These are phyloP conservation scores for Jamesozyma hellenica DNA, from an alignment of 805 yeast genomes.

Conservation along the genomic window DNA sequence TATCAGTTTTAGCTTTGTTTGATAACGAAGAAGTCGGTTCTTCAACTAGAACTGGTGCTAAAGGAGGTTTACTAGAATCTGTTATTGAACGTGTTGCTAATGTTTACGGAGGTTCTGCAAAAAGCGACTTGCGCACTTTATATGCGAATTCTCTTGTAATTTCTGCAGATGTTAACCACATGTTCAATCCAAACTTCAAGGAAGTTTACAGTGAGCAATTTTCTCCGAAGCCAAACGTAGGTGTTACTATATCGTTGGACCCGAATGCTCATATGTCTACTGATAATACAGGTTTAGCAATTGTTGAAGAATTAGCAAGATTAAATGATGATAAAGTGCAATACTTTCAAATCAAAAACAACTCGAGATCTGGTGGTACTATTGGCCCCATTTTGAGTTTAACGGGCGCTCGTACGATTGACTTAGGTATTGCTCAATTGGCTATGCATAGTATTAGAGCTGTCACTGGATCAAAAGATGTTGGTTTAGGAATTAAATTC, in stretches of 20 bases:
- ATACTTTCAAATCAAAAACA: constrained; percentile 80
- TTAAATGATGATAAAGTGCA: constrained; percentile 57
- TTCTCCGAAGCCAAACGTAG: constrained; percentile 71
- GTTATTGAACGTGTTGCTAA: constrained; percentile 47
- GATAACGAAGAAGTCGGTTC: constrained; percentile 85
- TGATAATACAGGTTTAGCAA: constrained; percentile 60
- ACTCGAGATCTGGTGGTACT: constrained; percentile 78
- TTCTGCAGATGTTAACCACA: constrained; percentile 79
- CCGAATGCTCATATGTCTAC: constrained; percentile 81
- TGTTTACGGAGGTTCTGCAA: constrained; percentile 10
- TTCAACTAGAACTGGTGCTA: constrained; percentile 69
- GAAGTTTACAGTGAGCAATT: constrained; percentile 66
- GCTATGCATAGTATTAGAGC: constrained; percentile 86
- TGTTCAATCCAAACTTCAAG: constrained; percentile 68
- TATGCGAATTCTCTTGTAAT: constrained; percentile 71
- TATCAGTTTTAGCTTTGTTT: constrained; percentile 53
- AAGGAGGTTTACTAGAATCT: constrained; percentile 62
- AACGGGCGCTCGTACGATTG: constrained; percentile 69
- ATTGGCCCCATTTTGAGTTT: constrained; percentile 65
- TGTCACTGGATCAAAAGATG: constrained; percentile 65
- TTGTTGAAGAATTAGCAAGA: constrained; percentile 61
- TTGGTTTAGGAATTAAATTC: constrained; percentile 63
- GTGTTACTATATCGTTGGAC: constrained; percentile 61
- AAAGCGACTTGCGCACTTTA: constrained; percentile 29
- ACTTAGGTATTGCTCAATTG: constrained; percentile 72